Evolutionary conservation across 1,139 yeast genomes (phyloP).

Genomic region (Debaryomycetaceae sp.): DNA sequence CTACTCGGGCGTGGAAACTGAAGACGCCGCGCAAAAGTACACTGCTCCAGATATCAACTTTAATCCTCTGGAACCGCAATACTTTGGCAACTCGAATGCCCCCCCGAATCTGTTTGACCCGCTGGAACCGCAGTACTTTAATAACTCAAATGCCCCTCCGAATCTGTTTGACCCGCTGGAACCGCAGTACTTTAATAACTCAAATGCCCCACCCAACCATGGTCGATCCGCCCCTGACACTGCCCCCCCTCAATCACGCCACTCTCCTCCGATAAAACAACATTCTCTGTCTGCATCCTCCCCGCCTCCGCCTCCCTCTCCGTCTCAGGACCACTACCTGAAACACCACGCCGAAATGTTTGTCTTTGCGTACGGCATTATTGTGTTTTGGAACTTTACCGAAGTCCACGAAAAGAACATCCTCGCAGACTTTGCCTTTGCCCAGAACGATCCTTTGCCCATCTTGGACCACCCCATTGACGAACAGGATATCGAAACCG

Average conservation of each 20-base stretch:
- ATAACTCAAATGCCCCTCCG: constrained; percentile 6
- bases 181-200: no score
- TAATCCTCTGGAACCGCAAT: constrained; percentile 39
- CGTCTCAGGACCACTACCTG: constrained; percentile 33
- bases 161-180: neutral
- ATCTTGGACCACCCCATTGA: constrained; percentile 66
- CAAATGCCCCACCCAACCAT: neutral
- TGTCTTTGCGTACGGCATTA: constrained; percentile 83
- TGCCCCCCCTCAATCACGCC: neutral
- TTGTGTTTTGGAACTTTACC: constrained; percentile 94
- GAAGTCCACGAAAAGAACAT: constrained; percentile 89
- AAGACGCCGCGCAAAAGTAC: constrained; percentile 52
- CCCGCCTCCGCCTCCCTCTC: no score
- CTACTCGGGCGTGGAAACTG: constrained; percentile 70
- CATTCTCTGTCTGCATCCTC: constrained; percentile 2
- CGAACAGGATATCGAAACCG: constrained; percentile 89
- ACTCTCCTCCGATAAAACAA: neutral
- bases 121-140: constrained; percentile 39
- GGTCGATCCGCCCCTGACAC: neutral
- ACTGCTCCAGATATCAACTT: constrained; percentile 15
- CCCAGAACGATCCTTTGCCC: constrained; percentile 33
- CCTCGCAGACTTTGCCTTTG: constrained; percentile 84
- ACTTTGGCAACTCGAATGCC: constrained; percentile 22
- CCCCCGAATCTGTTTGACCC: constrained; percentile 33
- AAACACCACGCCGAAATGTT: constrained; percentile 85